A percentile compares a stretch with the other conserved stretches of the same genome.
These are phyloP conservation scores for Pythium insidiosum DNA, from an alignment of 352 stramenopile genomes.

Conservation along the genomic window DNA sequence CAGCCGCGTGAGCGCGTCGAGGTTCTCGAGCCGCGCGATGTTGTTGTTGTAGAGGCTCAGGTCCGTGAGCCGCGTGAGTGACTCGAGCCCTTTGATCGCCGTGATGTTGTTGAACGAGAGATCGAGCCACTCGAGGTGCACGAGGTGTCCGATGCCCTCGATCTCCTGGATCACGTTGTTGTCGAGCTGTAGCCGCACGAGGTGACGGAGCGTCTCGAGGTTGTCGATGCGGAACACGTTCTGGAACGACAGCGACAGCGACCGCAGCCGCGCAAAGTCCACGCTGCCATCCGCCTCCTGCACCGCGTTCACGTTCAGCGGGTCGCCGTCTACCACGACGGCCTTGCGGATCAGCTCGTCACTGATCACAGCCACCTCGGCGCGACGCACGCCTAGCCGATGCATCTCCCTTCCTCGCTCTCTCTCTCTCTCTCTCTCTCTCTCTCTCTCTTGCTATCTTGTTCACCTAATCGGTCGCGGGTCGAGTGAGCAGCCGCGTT, in stretches of 20 bases:
- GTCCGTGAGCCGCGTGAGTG: slow-evolving; percentile 85
- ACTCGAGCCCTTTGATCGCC: slow-evolving; percentile 87
- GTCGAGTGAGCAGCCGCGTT: neutral
- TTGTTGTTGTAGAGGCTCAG: slow-evolving; percentile 92
- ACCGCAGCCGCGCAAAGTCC: slow-evolving; percentile 66
- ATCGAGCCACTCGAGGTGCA: slow-evolving; percentile 90
- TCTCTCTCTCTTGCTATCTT: too few relatives aligned
- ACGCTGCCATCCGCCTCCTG: slow-evolving; percentile 52
- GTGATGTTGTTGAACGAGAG: slow-evolving; percentile 94
- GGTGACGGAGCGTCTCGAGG: slow-evolving; percentile 81
- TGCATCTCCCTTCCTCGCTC: slow-evolving; percentile 49
- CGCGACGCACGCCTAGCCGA: slow-evolving; percentile 60
- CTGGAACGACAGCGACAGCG: slow-evolving; percentile 88
- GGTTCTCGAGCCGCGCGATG: slow-evolving; percentile 88
- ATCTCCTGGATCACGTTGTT: slow-evolving; percentile 94
- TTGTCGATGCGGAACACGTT: slow-evolving; percentile 94
- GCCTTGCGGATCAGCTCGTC: slow-evolving; percentile 72
- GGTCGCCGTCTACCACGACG: slow-evolving; percentile 47
- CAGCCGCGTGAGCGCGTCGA: slow-evolving; percentile 84
- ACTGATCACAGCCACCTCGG: slow-evolving; percentile 73
- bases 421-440: too few relatives aligned
- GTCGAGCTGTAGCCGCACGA: slow-evolving; percentile 91
- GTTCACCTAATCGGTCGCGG: neutral
- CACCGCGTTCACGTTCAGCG: slow-evolving; percentile 62
- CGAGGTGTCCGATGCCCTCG: slow-evolving; percentile 75